phyloP scores from a whole-genome alignment of 2,329 filamentous ascomycete genomes.

The Penicillium polonicum region DNA sequence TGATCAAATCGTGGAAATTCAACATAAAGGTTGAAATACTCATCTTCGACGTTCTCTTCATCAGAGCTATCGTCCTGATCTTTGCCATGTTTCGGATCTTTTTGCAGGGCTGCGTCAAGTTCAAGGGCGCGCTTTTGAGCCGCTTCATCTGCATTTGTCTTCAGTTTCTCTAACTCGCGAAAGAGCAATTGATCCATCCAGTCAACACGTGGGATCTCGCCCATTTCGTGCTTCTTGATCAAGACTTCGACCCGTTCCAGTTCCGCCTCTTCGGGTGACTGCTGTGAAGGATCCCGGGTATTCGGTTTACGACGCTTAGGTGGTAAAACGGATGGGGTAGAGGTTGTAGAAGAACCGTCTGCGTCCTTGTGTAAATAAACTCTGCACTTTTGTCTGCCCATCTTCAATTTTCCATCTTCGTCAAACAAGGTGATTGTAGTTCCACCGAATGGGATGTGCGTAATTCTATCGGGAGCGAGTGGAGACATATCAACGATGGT shows the following conservation, averaged over 20 bases:
- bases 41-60: constrained; percentile 51
- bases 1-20: constrained; percentile 95
- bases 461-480: constrained; percentile 64
- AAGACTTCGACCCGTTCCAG: constrained; percentile 83
- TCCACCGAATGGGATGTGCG: constrained; percentile 89
- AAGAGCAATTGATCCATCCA: constrained; percentile 97
- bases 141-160: constrained; percentile 62
- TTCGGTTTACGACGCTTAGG: constrained; percentile 55
- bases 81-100: constrained; percentile 26
- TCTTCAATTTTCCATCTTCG: constrained; percentile 83
- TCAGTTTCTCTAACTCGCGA: constrained; percentile 78
- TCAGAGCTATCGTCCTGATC: constrained; percentile 43
- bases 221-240: constrained; percentile 98
- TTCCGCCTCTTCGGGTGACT: constrained; percentile 74
- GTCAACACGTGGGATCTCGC: constrained; percentile 85
- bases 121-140: constrained; percentile 56
- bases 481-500: constrained; percentile 95
- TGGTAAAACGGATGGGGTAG: constrained; percentile 68
- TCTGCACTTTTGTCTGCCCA: constrained; percentile 87
- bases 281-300: constrained; percentile 46
- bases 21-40: constrained; percentile 78
- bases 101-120: constrained; percentile 30
- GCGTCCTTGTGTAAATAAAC: constrained; percentile 79
- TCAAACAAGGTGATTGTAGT: constrained; percentile 94
- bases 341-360: constrained; percentile 77